A percentile compares a stretch with the other conserved stretches of the same genome.
phyloP scores from a whole-genome alignment of 78 protist species.

The slime mould (Dictyostelium discoideum) region DNA sequence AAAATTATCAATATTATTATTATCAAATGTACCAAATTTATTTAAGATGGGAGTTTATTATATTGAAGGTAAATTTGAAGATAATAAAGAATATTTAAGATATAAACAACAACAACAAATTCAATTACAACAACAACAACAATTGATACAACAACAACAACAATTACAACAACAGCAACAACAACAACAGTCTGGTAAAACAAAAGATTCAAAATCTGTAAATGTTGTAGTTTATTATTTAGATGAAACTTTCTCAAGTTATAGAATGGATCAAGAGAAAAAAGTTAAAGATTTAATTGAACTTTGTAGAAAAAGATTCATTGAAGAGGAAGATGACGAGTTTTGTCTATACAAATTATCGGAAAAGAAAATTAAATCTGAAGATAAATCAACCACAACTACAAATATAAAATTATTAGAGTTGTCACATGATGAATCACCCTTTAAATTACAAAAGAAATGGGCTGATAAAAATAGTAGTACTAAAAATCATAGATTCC shows the following conservation, averaged over 20 bases:
- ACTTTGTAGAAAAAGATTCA: slow-evolving; percentile 54
- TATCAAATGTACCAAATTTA: slow-evolving; percentile 66
- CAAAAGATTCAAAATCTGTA: slow-evolving; percentile 15
- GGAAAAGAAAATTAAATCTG: slow-evolving; percentile 40
- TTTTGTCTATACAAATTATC: slow-evolving; percentile 56
- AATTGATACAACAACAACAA: neutral
- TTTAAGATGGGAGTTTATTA: slow-evolving; percentile 54
- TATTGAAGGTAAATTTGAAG: slow-evolving; percentile 62
- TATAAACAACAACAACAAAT: slow-evolving; percentile 16
- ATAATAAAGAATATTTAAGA: slow-evolving; percentile 5
- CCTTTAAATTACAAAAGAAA: slow-evolving; percentile 56
- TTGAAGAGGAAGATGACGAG: slow-evolving; percentile 18
- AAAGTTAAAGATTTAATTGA: slow-evolving; percentile 28
- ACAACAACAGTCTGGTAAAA: neutral
- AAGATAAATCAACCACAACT: neutral
- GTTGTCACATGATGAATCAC: slow-evolving; percentile 45
- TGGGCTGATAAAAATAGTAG: slow-evolving; percentile 6
- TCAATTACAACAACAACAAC: neutral
- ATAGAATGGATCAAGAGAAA: slow-evolving; percentile 18
- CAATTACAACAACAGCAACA: neutral
- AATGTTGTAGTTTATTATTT: slow-evolving; percentile 40
- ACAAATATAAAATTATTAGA: slow-evolving; percentile 35
- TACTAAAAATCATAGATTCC: slow-evolving; percentile 14
- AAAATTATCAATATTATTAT: slow-evolving; percentile 53
- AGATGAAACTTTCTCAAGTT: slow-evolving; percentile 54